Evolutionary conservation across 345 rosid species (phyloP), one percentile per base, ranked within the genome.

Genomic region (Salix viminalis): DNA sequence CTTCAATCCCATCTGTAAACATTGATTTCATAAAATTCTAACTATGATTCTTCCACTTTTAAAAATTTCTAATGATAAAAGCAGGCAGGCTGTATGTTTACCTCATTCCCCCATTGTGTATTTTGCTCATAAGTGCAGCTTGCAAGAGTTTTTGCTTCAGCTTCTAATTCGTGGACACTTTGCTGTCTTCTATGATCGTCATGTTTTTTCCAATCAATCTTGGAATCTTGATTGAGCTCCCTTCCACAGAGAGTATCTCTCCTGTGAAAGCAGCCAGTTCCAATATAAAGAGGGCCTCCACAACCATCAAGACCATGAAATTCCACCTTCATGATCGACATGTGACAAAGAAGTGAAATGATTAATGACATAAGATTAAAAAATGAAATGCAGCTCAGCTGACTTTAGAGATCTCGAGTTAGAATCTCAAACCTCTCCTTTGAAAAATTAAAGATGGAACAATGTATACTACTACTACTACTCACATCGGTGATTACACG

Each of bases 191-290:
- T 70, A 37, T 15, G 30, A 77, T 72, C 50, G 19, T 58, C 71
- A 71, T 79, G 34, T 69, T 71, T 75, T 64, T 41, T 78, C 82
- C 88, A 85, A 54, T 79, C 75, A 70, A 74, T 37, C 44, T 37
- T 65, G 39, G 37, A 24, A 15, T 71, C 80, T 41, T 68, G 74
- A 39, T 41, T 75, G 61, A 75, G 74, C 48, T 77, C 77, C 78
- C 77, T 84, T 52, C 97, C 93, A 46, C 87, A 82, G 0, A 94
- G 87, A 65, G 72, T 81, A 72, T 90, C 93, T 86, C 98, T 88
- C 83, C 96, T 87, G 79, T 92, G 97, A 77, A 94, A 87, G 79
- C 97, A 91, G 65, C 97, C 94, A 19, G 87, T 92, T 76, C 97
- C 97, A 64, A 89, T 4, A 73, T 87, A 94, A 1, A 84, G 32